Evolutionary conservation across 305 asterid species (phyloP), one percentile per base, ranked within the genome.

Genomic region (Rubia peregrina): DNA sequence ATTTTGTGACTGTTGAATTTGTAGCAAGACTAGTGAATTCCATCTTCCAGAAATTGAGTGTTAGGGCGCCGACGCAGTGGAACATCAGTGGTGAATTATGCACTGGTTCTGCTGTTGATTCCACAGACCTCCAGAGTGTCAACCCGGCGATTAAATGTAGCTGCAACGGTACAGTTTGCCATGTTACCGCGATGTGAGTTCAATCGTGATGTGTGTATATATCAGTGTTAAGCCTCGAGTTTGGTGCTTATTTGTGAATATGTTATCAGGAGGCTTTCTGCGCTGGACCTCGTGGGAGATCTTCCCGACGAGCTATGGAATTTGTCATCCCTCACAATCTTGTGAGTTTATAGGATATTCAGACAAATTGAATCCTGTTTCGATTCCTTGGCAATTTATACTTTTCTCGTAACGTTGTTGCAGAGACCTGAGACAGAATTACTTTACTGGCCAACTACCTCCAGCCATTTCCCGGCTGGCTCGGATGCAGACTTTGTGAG

Each of bases 251-350:
- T 13, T 8, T 46, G 7, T 65, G 26, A 2, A 16, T 22, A 74
- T 70, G 61, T 51, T 65, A 77, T 67, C 89, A 92, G 96, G 90
- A 89, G 82, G 71, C 79, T 87, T 68, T 82, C 77, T 77, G 80
- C 82, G 0, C 6, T 77, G 80, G 77, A 84, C 73, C 85, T 86
- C 66, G 26, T 0, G n/a, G 95, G 95, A n/a, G 71, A 73, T 30
- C 71, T 86, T 26, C 96, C 98, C 1, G 88, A 82, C 53, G 95
- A 89, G 80, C 87, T 91, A 44, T 90, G 98, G 98, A 87, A 79
- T 84, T 73, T 92, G 76, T 83, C 96, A 53, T 85, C 30, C 83
- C 90, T 93, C 46, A 74, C 66, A 53, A 49, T 82, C 72, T 22
- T 93, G 98, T 92, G 85, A 75, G 86, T 48, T 61, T 6, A 11